A percentile compares a stretch with the other conserved stretches of the same genome.
phyloP scores from a whole-genome alignment of 2,329 filamentous ascomycete genomes.

The Bertia moriformis region DNA sequence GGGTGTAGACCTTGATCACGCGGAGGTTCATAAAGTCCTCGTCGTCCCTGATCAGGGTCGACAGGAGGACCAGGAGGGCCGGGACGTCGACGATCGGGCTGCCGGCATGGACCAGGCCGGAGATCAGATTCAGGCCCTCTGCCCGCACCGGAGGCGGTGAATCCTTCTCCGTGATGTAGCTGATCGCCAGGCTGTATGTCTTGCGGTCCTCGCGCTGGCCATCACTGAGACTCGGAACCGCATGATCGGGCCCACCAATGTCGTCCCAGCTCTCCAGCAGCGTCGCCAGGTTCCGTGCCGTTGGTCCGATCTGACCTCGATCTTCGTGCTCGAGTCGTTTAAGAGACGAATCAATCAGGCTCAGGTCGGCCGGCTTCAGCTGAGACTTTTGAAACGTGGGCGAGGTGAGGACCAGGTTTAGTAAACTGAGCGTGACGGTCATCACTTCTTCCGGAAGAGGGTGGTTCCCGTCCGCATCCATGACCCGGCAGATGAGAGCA shows the following conservation, averaged over 20 bases:
- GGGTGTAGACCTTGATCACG: constrained; percentile 50
- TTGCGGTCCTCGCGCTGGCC: constrained; percentile 43
- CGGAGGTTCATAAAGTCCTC: constrained; percentile 61
- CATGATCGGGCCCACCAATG: constrained; percentile 27
- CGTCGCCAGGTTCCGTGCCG: constrained; percentile 38
- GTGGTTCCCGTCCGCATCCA: constrained; percentile 25
- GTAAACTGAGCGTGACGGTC: constrained; percentile 39
- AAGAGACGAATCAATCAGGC: constrained; percentile 32
- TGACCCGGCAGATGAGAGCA: background rate
- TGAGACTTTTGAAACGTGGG: constrained; percentile 36
- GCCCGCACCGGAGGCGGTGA: constrained; percentile 53
- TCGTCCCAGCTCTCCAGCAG: constrained; percentile 40
- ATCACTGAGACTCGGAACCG: constrained; percentile 21
- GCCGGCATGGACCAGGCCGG: constrained; percentile 34
- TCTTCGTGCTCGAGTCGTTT: constrained; percentile 21
- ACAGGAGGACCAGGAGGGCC: constrained; percentile 45
- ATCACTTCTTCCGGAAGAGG: constrained; percentile 27
- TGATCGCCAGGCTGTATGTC: constrained; percentile 45
- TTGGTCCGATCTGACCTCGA: constrained; percentile 29
- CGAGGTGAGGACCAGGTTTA: constrained; percentile 44
- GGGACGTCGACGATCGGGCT: constrained; percentile 53
- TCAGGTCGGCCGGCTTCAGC: constrained; percentile 23
- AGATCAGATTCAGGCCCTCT: constrained; percentile 48
- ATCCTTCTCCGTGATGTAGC: constrained; percentile 45
- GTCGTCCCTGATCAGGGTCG: constrained; percentile 45